phyloP scores from a whole-genome alignment of 2,329 filamentous ascomycete genomes.

The Microsporum audouinii region DNA sequence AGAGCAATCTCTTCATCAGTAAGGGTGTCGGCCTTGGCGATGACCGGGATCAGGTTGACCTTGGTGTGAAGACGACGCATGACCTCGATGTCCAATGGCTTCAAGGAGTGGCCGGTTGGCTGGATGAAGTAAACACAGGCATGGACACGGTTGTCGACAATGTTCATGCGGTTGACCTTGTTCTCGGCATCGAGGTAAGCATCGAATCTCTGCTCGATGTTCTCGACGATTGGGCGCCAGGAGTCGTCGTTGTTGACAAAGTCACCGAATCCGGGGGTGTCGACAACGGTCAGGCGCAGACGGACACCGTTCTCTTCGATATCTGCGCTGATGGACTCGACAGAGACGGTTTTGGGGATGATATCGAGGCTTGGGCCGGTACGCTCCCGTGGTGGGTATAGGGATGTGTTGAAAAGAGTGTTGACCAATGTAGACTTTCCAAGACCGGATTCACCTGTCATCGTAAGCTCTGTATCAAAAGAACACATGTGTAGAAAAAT shows the following conservation, averaged over 20 bases:
- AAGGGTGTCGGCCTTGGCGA: slow-evolving; percentile 95
- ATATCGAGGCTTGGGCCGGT: slow-evolving; percentile 96
- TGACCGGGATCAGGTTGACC: slow-evolving; percentile 98
- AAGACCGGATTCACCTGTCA: slow-evolving; percentile 86
- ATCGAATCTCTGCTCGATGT: slow-evolving; percentile 98
- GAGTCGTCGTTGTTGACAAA: slow-evolving; percentile 99
- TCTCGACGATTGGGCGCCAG: slow-evolving; percentile 97
- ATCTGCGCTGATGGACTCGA: slow-evolving; percentile 88
- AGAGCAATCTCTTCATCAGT: slow-evolving; percentile 89
- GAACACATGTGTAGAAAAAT: background rate
- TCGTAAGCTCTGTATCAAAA: background rate
- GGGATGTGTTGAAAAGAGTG: slow-evolving; percentile 97
- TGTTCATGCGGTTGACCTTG: slow-evolving; percentile 99
- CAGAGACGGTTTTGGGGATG: slow-evolving; percentile 93
- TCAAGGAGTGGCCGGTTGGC: slow-evolving; percentile 93
- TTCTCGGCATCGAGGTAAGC: slow-evolving; percentile 98
- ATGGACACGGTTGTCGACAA: slow-evolving; percentile 97
- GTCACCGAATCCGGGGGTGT: slow-evolving; percentile 95
- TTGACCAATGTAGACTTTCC: slow-evolving; percentile 99
- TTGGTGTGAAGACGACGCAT: slow-evolving; percentile 99
- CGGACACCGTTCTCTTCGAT: slow-evolving; percentile 98
- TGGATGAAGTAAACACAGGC: slow-evolving; percentile 99
- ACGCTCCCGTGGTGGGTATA: slow-evolving; percentile 97
- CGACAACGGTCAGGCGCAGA: slow-evolving; percentile 88
- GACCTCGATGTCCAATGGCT: slow-evolving; percentile 97